Conservation (phyloP, 768 basidiomycete genomes). For the Royoungia palumana region DNA sequence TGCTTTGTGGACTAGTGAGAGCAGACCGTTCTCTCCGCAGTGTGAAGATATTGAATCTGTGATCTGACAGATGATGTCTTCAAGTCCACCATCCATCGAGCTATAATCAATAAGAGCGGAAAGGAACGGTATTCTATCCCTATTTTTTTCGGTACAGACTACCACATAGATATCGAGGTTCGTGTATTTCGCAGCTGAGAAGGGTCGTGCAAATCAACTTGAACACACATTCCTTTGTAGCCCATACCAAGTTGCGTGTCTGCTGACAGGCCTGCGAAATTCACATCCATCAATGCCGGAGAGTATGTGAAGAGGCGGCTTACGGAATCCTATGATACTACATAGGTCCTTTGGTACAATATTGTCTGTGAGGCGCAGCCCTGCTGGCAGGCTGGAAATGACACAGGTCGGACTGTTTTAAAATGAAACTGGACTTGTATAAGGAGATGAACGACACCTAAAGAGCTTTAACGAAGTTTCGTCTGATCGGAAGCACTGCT, state of each 20-base stretch:
- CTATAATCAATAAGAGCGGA: conserved; percentile 65
- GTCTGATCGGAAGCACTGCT: too few species aligned
- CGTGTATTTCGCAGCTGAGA: conserved; percentile 9
- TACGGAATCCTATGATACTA: conserved; percentile 39
- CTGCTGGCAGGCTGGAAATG: too few species aligned
- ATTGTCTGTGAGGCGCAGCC: too few species aligned
- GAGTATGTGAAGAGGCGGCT: conserved; percentile 79
- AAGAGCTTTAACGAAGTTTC: too few species aligned
- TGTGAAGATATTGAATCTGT: too few species aligned
- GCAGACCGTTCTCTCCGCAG: background rate
- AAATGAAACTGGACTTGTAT: too few species aligned
- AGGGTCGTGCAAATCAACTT: background rate
- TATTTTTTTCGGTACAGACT: conserved; percentile 88
- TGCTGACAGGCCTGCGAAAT: conserved; percentile 55
- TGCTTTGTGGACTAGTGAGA: conserved; percentile 80
- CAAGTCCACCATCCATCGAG: conserved; percentile 82
- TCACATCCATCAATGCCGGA: conserved; percentile 72
- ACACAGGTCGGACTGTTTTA: too few species aligned
- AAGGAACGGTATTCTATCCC: conserved; percentile 78
- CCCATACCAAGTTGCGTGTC: conserved; percentile 50
- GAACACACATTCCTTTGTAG: conserved; percentile 9
- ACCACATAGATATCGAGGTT: conserved; percentile 78
- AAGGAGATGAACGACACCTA: too few species aligned
- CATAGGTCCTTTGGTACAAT: background rate
- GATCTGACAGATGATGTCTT: conserved; percentile 10